Evolutionary conservation across 2,329 filamentous ascomycete species (phyloP).

Genomic region (Fusarium miscanthi): DNA sequence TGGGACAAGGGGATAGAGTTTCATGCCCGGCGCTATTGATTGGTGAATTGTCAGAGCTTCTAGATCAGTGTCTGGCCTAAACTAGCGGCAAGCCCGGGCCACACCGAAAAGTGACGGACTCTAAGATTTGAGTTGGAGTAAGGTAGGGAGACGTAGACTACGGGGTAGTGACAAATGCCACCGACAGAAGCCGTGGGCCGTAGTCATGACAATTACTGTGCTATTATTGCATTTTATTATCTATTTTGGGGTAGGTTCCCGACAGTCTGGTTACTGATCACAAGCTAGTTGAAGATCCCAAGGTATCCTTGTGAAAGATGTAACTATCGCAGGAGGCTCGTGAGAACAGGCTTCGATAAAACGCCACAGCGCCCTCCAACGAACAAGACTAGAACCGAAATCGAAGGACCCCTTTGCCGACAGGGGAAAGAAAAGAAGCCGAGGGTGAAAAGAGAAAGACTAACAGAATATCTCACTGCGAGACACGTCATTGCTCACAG

Average conservation of each 20-base stretch:
- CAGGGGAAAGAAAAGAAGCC: too few species aligned
- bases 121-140: not conserved
- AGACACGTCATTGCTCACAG: not conserved
- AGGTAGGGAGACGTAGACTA: too few species aligned
- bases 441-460: not conserved
- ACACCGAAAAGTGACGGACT: not conserved
- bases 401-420: not conserved
- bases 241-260: not conserved
- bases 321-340: not conserved
- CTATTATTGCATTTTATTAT: not conserved
- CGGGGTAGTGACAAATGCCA: not conserved
- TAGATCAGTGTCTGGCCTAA: slow-evolving; percentile 1
- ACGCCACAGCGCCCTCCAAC: not conserved
- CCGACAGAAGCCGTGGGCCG: not conserved
- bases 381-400: not conserved
- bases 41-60: not conserved
- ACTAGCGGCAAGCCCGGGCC: not conserved
- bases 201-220: not conserved
- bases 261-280: not conserved
- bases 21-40: slow-evolving; percentile 1
- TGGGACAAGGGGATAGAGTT: not conserved
- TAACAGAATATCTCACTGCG: not conserved
- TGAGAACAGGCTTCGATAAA: not conserved
- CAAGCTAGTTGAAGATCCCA: not conserved
- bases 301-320: accelerated